Evolutionary conservation across 495 filamentous ascomycete genomes (phyloP).

Genomic region (Trichoderma reesei): DNA sequence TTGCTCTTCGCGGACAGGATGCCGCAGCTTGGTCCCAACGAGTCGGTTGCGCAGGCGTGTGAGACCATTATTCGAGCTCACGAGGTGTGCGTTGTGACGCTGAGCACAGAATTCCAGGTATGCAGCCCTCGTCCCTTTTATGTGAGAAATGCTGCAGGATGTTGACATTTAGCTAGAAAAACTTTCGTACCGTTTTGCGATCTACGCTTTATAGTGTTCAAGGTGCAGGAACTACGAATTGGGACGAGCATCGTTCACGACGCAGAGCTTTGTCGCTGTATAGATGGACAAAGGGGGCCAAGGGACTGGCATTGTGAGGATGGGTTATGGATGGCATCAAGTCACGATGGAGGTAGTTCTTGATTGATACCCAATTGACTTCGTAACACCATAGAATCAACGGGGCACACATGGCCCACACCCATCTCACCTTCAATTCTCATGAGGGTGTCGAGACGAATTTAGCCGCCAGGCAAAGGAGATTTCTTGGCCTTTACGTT

Average conservation of each 20-base stretch:
- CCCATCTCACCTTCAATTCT: not conserved
- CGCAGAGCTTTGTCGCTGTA: conserved; percentile 61
- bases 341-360: not conserved
- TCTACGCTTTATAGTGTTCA: conserved; percentile 64
- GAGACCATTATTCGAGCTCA: conserved; percentile 50
- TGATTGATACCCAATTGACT: not conserved
- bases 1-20: conserved; percentile 47
- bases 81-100: conserved; percentile 49
- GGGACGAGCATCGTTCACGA: conserved; percentile 59
- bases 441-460: not conserved
- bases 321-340: conserved; percentile 61
- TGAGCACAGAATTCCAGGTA: conserved; percentile 54
- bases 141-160: not conserved
- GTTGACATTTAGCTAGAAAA: conserved; percentile 37
- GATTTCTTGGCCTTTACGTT: not conserved
- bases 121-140: conserved; percentile 1
- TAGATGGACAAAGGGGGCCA: conserved; percentile 64
- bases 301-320: conserved; percentile 85
- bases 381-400: not conserved
- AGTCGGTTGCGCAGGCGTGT: conserved; percentile 44
- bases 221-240: conserved; percentile 55
- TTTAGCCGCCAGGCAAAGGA: not conserved
- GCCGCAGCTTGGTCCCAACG: conserved; percentile 41
- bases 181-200: conserved; percentile 72
- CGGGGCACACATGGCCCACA: no score